phyloP scores from a whole-genome alignment of 192 early-diverging fungal genomes.

The Globomyces pollinis-pini region DNA sequence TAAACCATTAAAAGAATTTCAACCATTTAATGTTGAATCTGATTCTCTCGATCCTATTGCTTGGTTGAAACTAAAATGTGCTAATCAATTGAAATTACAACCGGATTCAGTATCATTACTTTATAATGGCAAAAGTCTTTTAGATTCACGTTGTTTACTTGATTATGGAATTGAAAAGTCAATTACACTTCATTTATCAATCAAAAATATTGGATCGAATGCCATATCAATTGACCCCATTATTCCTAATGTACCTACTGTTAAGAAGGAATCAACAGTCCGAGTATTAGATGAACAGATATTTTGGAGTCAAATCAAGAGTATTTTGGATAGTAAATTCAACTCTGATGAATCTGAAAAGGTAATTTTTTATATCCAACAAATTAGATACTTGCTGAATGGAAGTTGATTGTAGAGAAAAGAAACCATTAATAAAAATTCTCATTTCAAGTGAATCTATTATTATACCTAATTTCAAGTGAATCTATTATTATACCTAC shows the following conservation, averaged over 20 bases:
- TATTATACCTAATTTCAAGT: no score
- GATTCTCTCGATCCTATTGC: not conserved
- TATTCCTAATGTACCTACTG: no score
- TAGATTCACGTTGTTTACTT: not conserved
- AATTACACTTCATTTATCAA: not conserved
- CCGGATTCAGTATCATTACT: no score
- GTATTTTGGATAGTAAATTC: not conserved
- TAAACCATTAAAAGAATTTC: slow-evolving; percentile 1
- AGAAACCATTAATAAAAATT: no score
- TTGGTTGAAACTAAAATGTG: not conserved
- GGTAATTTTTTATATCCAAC: not conserved
- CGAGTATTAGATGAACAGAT: not conserved
- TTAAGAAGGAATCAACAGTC: not conserved
- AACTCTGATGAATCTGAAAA: not conserved
- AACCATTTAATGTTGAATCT: not conserved
- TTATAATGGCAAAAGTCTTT: not conserved
- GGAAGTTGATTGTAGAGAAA: no score
- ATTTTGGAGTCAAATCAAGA: slow-evolving; percentile 5
- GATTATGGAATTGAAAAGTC: not conserved
- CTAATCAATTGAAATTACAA: not conserved
- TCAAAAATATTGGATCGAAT: not conserved
- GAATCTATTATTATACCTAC: no score
- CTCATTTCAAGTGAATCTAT: no score
- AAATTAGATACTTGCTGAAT: not conserved
- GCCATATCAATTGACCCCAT: not conserved